phyloP scores from a whole-genome alignment of 2,329 filamentous ascomycete species.

The Aureobasidium sp. region DNA sequence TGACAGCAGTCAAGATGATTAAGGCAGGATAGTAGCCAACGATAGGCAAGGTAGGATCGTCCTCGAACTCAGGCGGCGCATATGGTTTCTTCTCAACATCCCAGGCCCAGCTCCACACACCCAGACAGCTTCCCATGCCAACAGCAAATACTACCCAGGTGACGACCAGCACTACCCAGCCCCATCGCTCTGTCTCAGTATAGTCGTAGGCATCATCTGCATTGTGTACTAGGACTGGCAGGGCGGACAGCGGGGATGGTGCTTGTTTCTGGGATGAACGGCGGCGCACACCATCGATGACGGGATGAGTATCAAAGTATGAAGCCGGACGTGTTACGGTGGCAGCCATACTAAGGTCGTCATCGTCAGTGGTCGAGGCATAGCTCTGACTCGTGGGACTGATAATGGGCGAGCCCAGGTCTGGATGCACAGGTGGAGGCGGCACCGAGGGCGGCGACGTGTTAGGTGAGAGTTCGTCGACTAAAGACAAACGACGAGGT shows the following conservation, averaged over 20 bases:
- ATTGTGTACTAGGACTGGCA: slow-evolving; percentile 17
- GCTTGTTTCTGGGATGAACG: slow-evolving; percentile 15
- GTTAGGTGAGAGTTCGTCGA: slow-evolving; percentile 1
- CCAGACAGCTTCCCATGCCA: slow-evolving; percentile 92
- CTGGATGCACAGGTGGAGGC: background rate
- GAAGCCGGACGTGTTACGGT: slow-evolving; percentile 17
- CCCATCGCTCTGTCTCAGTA: slow-evolving; percentile 94
- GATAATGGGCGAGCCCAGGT: slow-evolving; percentile 18
- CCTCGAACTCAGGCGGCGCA: slow-evolving; percentile 87
- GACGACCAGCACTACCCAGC: slow-evolving; percentile 81
- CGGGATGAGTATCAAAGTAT: slow-evolving; percentile 21
- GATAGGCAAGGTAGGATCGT: slow-evolving; percentile 89
- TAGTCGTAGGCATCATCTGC: slow-evolving; percentile 68
- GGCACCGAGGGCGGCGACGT: slow-evolving; percentile 4
- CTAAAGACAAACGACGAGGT: slow-evolving; percentile 12
- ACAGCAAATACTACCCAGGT: slow-evolving; percentile 96
- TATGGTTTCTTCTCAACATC: slow-evolving; percentile 95
- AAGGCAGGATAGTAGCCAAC: slow-evolving; percentile 94
- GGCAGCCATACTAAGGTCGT: slow-evolving; percentile 43
- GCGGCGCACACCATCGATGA: slow-evolving; percentile 14
- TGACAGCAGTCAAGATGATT: slow-evolving; percentile 85
- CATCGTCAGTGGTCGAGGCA: slow-evolving; percentile 74
- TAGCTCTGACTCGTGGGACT: slow-evolving; percentile 44
- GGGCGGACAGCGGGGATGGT: slow-evolving; percentile 15
- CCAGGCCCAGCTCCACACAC: slow-evolving; percentile 98